These are phyloP conservation scores for Debaryomyces psychrophilus DNA, from an alignment of 1,139 yeast species.

Conservation along the genomic window DNA sequence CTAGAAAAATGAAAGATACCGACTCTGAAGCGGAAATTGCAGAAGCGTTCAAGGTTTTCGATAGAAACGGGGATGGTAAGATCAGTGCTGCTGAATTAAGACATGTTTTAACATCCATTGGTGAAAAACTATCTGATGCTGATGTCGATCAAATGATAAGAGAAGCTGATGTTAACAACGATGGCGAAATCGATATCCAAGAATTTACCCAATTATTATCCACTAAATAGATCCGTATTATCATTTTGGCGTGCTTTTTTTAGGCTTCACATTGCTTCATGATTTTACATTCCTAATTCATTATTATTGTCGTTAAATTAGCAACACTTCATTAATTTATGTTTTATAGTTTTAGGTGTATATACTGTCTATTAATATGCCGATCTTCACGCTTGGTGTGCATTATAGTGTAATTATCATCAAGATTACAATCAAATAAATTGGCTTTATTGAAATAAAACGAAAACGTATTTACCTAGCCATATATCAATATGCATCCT, in stretches of 20 bases:
- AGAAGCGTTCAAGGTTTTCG: slow-evolving; percentile 96
- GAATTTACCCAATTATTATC: slow-evolving; percentile 85
- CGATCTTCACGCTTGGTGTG: background rate
- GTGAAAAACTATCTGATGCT: slow-evolving; percentile 92
- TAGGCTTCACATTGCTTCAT: slow-evolving; percentile 1
- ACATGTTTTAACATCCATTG: slow-evolving; percentile 94
- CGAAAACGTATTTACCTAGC: too few relatives aligned
- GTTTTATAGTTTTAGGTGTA: background rate
- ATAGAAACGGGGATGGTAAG: slow-evolving; percentile 93
- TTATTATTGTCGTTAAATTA: background rate
- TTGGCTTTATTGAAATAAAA: background rate
- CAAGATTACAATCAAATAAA: background rate
- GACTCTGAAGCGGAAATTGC: slow-evolving; percentile 96
- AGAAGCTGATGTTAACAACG: slow-evolving; percentile 94
- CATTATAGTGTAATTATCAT: background rate
- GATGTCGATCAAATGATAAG: slow-evolving; percentile 96
- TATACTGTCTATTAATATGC: background rate
- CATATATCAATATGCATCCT: background rate
- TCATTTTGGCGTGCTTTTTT: background rate
- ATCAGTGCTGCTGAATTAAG: slow-evolving; percentile 95
- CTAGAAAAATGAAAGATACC: slow-evolving; percentile 94
- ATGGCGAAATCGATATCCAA: slow-evolving; percentile 93
- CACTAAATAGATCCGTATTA: slow-evolving; percentile 35
- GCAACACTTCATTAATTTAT: background rate
- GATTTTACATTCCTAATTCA: background rate